A percentile compares a stretch with the other conserved stretches of the same genome.
Conservation (phyloP, 352 stramenopile species). For the Hyaloperonospora arabidopsidis region DNA sequence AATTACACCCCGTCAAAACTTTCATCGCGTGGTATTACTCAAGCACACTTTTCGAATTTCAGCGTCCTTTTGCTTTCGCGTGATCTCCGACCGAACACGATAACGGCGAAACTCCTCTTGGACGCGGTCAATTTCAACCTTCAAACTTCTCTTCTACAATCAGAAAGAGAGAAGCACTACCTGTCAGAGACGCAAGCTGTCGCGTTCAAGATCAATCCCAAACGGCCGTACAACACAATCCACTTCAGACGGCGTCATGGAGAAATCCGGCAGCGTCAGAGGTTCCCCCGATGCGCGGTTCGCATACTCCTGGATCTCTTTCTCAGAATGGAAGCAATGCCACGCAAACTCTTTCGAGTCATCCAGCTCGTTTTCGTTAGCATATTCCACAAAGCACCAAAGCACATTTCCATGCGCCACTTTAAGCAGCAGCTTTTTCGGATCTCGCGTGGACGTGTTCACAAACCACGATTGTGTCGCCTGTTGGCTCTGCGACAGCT, state of each 20-base stretch:
- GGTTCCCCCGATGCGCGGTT: slow-evolving; percentile 52
- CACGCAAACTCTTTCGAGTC: slow-evolving; percentile 60
- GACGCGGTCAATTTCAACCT: slow-evolving; percentile 74
- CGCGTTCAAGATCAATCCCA: background rate
- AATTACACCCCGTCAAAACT: background rate
- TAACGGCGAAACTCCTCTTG: slow-evolving; percentile 86
- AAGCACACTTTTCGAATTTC: slow-evolving; percentile 69
- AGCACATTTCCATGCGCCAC: slow-evolving; percentile 47
- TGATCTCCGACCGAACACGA: slow-evolving; percentile 81
- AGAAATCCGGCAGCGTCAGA: slow-evolving; percentile 50
- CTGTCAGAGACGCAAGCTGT: background rate
- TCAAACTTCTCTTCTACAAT: slow-evolving; percentile 68
- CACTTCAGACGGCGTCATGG: slow-evolving; percentile 64
- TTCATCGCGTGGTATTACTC: background rate
- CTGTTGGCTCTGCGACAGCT: slow-evolving; percentile 38
- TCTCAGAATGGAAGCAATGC: slow-evolving; percentile 58
- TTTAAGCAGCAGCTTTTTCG: slow-evolving; percentile 59
- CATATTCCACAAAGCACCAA: slow-evolving; percentile 83
- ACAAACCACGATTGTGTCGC: slow-evolving; percentile 43
- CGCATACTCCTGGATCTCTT: slow-evolving; percentile 56
- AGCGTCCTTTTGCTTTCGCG: slow-evolving; percentile 83
- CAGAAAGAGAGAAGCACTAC: background rate
- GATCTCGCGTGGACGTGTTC: slow-evolving; percentile 42
- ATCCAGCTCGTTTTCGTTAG: slow-evolving; percentile 55
- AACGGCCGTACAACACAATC: slow-evolving; percentile 49